Evolutionary conservation across 805 yeast genomes (phyloP), one percentile per base, ranked within the genome.

Genomic region (Candida berthetii): DNA sequence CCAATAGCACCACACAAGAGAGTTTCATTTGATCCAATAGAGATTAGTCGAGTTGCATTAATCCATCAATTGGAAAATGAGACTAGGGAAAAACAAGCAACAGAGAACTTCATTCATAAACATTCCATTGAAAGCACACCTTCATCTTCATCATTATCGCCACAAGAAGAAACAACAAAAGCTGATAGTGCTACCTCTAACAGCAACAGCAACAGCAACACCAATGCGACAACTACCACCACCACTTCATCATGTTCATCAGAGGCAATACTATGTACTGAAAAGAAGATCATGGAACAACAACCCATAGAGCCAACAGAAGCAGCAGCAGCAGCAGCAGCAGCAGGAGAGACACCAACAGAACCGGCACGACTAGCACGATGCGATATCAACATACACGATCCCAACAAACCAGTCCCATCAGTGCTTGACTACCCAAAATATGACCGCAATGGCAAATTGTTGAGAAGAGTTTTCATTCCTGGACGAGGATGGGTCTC

Each of bases 401-500:
- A 52, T 29, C 48, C 53, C 14, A 20, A 36, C 1, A 31, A 35
- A 9, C 58, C 58, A 3, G 49, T 48, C 3, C 57, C 60, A 5
- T 49, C 59, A 2, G 54, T 49, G 0, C 42, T 53, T 22, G 29
- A 47, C 17, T 48, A 44, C 37, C 55, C 58, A 11, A 50, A 43
- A 15, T 27, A 29, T 16, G 74, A 68, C 45, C 55, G 53, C 31
- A 55, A 63, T 35, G 76, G 75, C 1, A 65, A 62, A 35, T 66
- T 63, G 6, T 66, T 64, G 39, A 60, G 71, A 37, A 50, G 82
- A 28, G 51, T 73, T 3, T 72, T 67, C 44, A 61, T 75, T 27
- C 78, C 76, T 1, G 69, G 69, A 10, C 53, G 68, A 34, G 80
- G 82, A 0, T 76, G 82, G 82, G 58, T 70, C 1, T 54, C 72